Evolutionary conservation across 306 rosid species (phyloP).

Genomic region (Cajanus cajan): DNA sequence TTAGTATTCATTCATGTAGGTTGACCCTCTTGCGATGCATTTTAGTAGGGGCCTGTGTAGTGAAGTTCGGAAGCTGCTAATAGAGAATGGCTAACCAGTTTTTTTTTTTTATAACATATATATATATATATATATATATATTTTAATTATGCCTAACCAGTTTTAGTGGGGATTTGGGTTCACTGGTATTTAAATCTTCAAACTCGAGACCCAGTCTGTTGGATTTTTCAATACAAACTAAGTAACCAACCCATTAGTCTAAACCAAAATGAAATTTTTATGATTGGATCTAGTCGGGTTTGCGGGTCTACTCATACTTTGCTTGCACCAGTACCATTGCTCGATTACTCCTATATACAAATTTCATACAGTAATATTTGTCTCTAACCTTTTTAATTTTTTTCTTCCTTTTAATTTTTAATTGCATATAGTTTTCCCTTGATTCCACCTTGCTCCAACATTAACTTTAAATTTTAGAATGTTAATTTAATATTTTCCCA

Average conservation of each 20-base stretch:
- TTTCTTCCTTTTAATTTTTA: no score
- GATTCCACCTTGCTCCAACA: not conserved
- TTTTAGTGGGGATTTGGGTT: not conserved
- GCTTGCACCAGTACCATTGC: not conserved
- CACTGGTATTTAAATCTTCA: not conserved
- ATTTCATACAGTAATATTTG: not conserved
- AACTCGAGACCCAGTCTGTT: not conserved
- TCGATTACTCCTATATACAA: not conserved
- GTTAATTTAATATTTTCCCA: not conserved
- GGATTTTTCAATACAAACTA: not conserved
- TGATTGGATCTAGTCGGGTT: not conserved
- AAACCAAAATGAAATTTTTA: not conserved
- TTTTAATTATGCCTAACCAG: not conserved
- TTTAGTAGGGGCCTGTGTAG: not conserved
- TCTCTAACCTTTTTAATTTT: not conserved
- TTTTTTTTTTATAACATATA: not conserved
- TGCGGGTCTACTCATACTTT: not conserved
- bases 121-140: no score
- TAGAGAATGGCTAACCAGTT: conserved; percentile 8
- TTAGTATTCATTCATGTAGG: conserved; percentile 4
- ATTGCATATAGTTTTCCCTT: no score
- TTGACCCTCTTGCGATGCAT: conserved; percentile 16
- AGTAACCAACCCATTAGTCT: not conserved
- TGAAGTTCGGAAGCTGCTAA: not conserved
- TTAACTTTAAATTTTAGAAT: not conserved